Base-by-base conservation (phyloP, 1,284 basidiomycete genomes). In the Rugosomyces carneus region DNA sequence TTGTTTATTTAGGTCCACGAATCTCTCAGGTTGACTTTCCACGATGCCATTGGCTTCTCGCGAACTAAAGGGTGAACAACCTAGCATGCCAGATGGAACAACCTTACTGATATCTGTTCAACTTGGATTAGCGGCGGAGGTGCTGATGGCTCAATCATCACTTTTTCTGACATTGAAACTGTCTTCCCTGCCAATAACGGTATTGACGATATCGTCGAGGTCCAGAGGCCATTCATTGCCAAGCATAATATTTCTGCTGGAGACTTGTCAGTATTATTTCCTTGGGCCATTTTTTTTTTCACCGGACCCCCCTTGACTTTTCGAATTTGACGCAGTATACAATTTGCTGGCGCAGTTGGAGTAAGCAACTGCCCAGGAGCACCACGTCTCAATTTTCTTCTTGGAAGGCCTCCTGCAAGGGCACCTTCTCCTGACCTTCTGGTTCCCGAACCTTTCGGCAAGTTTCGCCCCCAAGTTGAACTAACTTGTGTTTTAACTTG, bases 1-100 rank as follows among this genome's bases (percentile, higher is more conserved):
- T 6, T 19, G 36, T 11, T n/a, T 11, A 19, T 38, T 6, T 26
- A 64, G 60, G 60, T 57, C 20, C 72, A 69, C 51, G 68, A 70
- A 47, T 62, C 69, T 11, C 53, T 73, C 27, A 66, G 71, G 20
- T 50, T 72, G 48, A 65, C 70, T 16, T 72, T 73, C 61, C 71
- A 73, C 55, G 71, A 73, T 44, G 69, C 67, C 31, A 69, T 70
- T 42, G 70, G 66, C 3, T 68, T 63, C 45, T 71, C 69, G 4
- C 53, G 52, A 3, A 54, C 53, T 1, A 35, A 52, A 37, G 57
- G 58, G 61, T 60, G 36, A 43, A 48, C 42, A n/a, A 10, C 10
- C 5, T 32, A 4, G 16, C 8, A 5, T 9, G 18, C 19, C 20
- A 8, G 8, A 8, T 18, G 35, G 7, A 37, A 18, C 5, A 37